Conservation (phyloP, 306 rosid species). For the Trifolium repens region DNA sequence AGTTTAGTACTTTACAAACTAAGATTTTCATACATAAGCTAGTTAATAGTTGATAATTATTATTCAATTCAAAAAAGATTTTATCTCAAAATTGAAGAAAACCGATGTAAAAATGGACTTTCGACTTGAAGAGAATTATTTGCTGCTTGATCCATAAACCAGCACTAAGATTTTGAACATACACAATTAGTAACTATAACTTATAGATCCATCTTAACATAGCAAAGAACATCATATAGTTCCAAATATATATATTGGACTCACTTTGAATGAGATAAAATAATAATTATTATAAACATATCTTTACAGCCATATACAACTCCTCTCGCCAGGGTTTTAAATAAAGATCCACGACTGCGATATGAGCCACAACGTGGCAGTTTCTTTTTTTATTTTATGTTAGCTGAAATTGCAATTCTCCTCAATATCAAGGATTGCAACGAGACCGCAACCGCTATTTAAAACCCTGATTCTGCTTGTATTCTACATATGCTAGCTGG, state of each 20-base stretch:
- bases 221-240: background rate
- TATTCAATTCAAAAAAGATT: background rate
- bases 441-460: too few relatives aligned
- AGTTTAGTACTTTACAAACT: slow-evolving; percentile 15
- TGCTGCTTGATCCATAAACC: slow-evolving; percentile 13
- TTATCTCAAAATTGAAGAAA: slow-evolving; percentile 21
- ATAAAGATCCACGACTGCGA: too few relatives aligned
- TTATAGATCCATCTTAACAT: slow-evolving; percentile 6
- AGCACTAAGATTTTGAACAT: background rate
- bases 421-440: too few relatives aligned
- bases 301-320: too few relatives aligned
- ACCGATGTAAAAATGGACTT: background rate
- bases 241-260: background rate
- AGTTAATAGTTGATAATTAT: background rate
- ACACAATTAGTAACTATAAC: background rate
- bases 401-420: too few relatives aligned
- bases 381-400: too few relatives aligned
- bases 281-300: too few relatives aligned
- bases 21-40: background rate
- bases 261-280: too few relatives aligned
- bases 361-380: too few relatives aligned
- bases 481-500: background rate
- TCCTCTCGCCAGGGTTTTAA: too few relatives aligned
- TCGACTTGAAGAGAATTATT: background rate
- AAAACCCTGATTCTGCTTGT: too few relatives aligned